Conservation (phyloP, 1,139 yeast species). For the Pichia sp. region DNA sequence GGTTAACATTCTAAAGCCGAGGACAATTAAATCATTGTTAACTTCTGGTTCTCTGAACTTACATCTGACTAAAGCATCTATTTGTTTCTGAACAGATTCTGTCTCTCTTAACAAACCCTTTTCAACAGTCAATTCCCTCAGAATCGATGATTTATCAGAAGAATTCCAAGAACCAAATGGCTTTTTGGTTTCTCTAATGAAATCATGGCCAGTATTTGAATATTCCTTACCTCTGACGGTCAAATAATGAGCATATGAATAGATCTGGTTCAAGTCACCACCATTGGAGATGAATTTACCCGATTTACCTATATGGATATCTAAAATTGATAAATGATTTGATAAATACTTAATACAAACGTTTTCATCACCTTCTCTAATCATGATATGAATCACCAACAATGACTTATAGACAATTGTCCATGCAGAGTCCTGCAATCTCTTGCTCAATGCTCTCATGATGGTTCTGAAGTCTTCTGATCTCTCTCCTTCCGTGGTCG, state of each 20-base stretch:
- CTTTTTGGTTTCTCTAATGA: conserved; percentile 62
- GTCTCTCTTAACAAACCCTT: conserved; percentile 82
- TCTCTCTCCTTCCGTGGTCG: conserved; percentile 51
- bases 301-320: conserved; percentile 34
- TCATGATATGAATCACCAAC: conserved; percentile 85
- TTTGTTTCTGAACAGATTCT: conserved; percentile 81
- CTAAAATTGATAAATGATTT: conserved; percentile 56
- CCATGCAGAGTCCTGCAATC: conserved; percentile 84
- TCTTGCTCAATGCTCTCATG: conserved; percentile 56
- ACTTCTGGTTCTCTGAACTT: conserved; percentile 72
- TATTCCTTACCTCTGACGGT: conserved; percentile 68
- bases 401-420: conserved; percentile 84
- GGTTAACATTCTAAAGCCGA: conserved; percentile 83
- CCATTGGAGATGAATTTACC: conserved; percentile 32
- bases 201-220: conserved; percentile 64
- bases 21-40: conserved; percentile 77
- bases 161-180: conserved; percentile 32
- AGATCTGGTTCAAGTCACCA: conserved; percentile 58
- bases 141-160: conserved; percentile 52
- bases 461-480: conserved; percentile 64
- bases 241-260: conserved; percentile 72
- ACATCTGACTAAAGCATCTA: conserved; percentile 72
- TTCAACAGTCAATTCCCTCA: conserved; percentile 65
- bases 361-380: conserved; percentile 83
- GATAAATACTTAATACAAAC: conserved; percentile 66